These are phyloP conservation scores for Pythium plurisporium DNA, from an alignment of 352 stramenopile species.

Conservation along the genomic window DNA sequence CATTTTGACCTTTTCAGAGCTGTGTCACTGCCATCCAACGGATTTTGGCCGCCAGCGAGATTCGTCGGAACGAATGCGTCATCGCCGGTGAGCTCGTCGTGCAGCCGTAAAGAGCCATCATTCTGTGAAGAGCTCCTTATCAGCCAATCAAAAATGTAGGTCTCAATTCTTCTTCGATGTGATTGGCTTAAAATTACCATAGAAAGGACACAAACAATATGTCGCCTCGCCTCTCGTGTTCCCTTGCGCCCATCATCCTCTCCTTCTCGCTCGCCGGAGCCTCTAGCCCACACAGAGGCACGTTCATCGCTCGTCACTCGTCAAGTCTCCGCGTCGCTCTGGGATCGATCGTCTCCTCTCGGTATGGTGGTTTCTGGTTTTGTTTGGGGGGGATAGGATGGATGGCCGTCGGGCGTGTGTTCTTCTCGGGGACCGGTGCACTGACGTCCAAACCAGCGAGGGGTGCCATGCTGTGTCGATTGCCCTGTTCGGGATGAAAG, in stretches of 20 bases:
- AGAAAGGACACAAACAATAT: background rate
- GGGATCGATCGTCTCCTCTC: too few species aligned
- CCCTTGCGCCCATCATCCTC: too few species aligned
- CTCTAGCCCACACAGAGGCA: too few species aligned
- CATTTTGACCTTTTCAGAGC: too few species aligned
- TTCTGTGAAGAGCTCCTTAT: background rate
- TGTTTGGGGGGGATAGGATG: background rate
- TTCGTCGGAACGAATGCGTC: too few species aligned
- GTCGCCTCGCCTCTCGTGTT: background rate
- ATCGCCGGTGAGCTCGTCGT: background rate
- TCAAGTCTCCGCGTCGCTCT: constrained; percentile 8
- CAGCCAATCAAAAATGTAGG: constrained; percentile 5
- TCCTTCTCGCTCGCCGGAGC: too few species aligned
- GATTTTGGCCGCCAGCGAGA: too few species aligned
- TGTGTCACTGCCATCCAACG: background rate
- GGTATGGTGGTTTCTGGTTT: background rate
- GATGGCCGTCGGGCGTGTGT: background rate
- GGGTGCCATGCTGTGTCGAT: background rate
- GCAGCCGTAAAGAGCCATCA: constrained; percentile 1
- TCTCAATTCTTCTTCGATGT: background rate
- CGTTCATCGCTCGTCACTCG: background rate
- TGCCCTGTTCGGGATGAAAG: background rate
- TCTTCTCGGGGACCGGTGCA: background rate
- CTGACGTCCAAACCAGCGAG: constrained; percentile 2
- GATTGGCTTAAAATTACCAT: constrained; percentile 1